Evolutionary conservation across 176 grass and related monocot genomes (phyloP).

Genomic region (Coix lacrymajobi): DNA sequence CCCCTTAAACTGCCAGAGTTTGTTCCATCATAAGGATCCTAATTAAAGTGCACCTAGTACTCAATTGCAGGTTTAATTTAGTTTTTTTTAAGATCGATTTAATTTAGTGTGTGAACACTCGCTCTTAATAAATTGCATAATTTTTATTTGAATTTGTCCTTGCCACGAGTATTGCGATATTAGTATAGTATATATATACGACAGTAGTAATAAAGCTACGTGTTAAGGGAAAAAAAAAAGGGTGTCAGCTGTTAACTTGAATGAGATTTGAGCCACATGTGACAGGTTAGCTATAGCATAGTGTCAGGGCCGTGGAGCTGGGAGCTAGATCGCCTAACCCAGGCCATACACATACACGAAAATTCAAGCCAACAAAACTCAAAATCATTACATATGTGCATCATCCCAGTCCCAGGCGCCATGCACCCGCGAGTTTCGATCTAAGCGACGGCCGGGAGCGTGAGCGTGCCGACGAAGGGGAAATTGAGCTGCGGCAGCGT

Average conservation of each 20-base stretch:
- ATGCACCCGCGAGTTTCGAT: background rate
- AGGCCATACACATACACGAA: background rate
- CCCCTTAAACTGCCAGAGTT: background rate
- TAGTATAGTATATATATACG: background rate
- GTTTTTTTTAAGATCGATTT: no score
- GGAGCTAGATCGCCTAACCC: background rate
- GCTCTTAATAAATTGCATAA: background rate
- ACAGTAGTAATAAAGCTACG: background rate
- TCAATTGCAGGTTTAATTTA: background rate
- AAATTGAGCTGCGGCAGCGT: conserved; percentile 38
- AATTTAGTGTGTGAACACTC: background rate
- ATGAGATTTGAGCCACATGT: background rate
- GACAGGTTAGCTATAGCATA: background rate
- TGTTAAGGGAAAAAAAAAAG: background rate
- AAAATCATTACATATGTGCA: conserved; percentile 13
- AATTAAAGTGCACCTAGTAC: no score
- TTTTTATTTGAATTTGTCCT: background rate
- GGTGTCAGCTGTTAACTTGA: background rate
- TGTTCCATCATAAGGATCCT: background rate
- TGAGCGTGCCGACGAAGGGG: conserved; percentile 49
- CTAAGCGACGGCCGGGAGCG: conserved; percentile 42
- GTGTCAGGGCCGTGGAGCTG: background rate
- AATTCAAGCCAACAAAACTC: background rate
- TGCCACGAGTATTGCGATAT: background rate
- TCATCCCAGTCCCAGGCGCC: no score